These are phyloP conservation scores for Isoetes taiwanensis DNA, from an alignment of 75 land plant genomes.

Conservation along the genomic window DNA sequence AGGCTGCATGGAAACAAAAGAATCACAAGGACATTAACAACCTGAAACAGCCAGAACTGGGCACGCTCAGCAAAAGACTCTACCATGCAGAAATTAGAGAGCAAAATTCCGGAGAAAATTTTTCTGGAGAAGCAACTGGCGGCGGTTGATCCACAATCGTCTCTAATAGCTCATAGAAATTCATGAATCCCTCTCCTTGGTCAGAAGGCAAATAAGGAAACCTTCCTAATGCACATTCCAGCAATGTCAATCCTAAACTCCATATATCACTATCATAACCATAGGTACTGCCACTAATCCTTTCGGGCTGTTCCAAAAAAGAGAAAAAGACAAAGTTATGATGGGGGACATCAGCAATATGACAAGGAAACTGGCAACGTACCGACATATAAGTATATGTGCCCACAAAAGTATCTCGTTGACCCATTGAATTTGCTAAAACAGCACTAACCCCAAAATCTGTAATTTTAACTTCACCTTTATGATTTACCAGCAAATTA, in stretches of 20 bases:
- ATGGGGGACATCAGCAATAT: background rate
- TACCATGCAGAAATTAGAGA: slow-evolving; percentile 87
- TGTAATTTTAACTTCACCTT: slow-evolving; percentile 94
- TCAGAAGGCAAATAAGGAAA: slow-evolving; percentile 72
- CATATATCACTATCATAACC: slow-evolving; percentile 79
- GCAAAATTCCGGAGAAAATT: slow-evolving; percentile 86
- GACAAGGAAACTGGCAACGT: slow-evolving; percentile 12
- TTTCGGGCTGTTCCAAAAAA: slow-evolving; percentile 54
- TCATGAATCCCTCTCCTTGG: slow-evolving; percentile 32
- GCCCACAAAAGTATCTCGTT: slow-evolving; percentile 84
- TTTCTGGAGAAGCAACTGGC: slow-evolving; percentile 56
- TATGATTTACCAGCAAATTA: slow-evolving; percentile 74
- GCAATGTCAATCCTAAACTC: slow-evolving; percentile 72
- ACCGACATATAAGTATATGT: slow-evolving; percentile 94
- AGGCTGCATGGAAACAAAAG: slow-evolving; percentile 37
- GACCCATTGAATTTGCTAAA: slow-evolving; percentile 60
- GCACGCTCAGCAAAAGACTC: background rate
- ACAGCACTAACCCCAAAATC: slow-evolving; percentile 96
- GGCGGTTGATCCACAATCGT: slow-evolving; percentile 61
- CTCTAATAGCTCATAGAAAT: slow-evolving; percentile 68
- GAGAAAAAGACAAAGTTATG: too few species aligned
- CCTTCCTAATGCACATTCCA: slow-evolving; percentile 79
- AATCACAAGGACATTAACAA: background rate
- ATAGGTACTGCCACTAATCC: slow-evolving; percentile 55
- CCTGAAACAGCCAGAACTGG: background rate